A percentile compares a stretch with the other conserved stretches of the same genome.
phyloP scores from a whole-genome alignment of 805 yeast species.

The Metschnikowia shivogae region DNA sequence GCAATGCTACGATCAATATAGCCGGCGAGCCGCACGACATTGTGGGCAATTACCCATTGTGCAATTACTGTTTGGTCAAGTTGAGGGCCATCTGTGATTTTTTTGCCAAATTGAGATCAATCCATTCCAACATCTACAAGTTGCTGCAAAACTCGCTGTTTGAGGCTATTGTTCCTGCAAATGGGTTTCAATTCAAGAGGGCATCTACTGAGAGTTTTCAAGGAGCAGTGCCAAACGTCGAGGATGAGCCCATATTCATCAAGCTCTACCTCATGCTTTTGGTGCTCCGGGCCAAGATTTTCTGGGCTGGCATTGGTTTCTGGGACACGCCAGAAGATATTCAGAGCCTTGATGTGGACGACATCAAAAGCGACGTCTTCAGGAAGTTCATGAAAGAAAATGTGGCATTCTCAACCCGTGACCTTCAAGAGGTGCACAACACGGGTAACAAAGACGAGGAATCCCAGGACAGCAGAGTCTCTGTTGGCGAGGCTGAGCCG shows the following conservation, averaged over 20 bases:
- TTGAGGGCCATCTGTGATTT: constrained; percentile 81
- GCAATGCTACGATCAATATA: constrained; percentile 11
- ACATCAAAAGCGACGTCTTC: constrained; percentile 12
- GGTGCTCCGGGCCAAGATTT: constrained; percentile 65
- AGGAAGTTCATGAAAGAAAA: constrained; percentile 12
- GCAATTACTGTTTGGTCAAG: constrained; percentile 76
- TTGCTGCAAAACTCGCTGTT: constrained; percentile 33
- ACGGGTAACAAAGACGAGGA: background rate
- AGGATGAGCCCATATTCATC: constrained; percentile 34
- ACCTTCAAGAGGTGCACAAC: background rate
- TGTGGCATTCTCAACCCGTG: constrained; percentile 11
- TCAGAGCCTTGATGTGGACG: constrained; percentile 19
- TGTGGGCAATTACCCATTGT: constrained; percentile 57
- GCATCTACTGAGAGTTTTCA: constrained; percentile 8
- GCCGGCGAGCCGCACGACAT: constrained; percentile 24
- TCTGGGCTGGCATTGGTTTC: constrained; percentile 80
- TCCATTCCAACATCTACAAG: constrained; percentile 55
- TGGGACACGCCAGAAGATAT: constrained; percentile 55
- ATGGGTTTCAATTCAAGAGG: constrained; percentile 27
- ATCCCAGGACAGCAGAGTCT: too few relatives aligned
- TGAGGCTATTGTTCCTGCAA: constrained; percentile 24
- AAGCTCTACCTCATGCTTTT: constrained; percentile 50
- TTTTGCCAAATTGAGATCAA: constrained; percentile 67
- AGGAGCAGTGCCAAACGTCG: constrained; percentile 6
- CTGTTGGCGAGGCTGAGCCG: background rate